phyloP scores from a whole-genome alignment of 2,329 filamentous ascomycete genomes.

The Epichloe aotearoae region DNA sequence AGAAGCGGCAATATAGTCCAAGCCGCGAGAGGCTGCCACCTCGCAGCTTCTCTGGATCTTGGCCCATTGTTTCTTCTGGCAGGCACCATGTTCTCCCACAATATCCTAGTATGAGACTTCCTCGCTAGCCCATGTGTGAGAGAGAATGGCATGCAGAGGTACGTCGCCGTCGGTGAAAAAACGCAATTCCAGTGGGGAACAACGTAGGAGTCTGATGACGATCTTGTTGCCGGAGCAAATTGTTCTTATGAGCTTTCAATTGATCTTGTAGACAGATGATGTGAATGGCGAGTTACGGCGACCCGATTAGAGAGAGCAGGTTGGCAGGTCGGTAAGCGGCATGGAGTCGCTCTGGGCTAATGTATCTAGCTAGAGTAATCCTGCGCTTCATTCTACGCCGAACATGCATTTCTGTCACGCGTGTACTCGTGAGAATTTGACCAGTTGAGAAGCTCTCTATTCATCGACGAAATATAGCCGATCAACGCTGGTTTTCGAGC shows the following conservation, averaged over 20 bases:
- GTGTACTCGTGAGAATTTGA: neutral
- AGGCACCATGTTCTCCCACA: neutral
- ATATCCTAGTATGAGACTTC: neutral
- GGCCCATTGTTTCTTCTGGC: slow-evolving; percentile 3
- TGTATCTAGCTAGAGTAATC: too few species aligned
- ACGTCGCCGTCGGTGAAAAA: neutral
- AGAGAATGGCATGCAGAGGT: neutral
- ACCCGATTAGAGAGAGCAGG: neutral
- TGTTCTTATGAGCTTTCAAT: neutral
- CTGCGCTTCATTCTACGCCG: too few species aligned
- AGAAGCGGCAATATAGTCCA: slow-evolving; percentile 14
- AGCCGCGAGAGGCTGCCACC: slow-evolving; percentile 1
- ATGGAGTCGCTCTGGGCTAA: too few species aligned
- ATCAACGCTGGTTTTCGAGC: neutral
- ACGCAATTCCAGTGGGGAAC: neutral
- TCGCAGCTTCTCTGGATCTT: slow-evolving; percentile 7
- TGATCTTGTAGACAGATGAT: too few species aligned
- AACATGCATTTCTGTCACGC: too few species aligned
- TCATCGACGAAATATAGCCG: neutral
- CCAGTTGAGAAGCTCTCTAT: neutral
- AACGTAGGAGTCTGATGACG: neutral
- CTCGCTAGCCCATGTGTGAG: neutral
- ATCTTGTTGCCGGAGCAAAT: neutral
- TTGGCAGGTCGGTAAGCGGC: neutral
- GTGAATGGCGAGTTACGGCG: too few species aligned